Evolutionary conservation across 2,329 filamentous ascomycete species (phyloP), one percentile per base, ranked within the genome.

Genomic region (Scedosporium minutisporum): DNA sequence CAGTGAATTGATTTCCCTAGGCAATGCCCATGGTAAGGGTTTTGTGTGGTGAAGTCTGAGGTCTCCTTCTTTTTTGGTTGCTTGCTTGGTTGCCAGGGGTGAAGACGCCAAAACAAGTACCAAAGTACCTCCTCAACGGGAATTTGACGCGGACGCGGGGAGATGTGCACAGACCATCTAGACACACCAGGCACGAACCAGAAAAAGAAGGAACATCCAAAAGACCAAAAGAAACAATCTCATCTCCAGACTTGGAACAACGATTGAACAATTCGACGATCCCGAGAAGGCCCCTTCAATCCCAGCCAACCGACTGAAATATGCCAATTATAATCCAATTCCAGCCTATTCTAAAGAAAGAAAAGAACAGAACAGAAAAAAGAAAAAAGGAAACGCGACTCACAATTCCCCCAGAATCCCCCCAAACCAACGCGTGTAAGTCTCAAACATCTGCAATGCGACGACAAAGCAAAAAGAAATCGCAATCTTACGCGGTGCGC

Each of bases 331-430:
- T 12, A 38, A 38, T 33, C 29, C 29, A 33, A 33, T 33, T 33
- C 33, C 48, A 60, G 53, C 48, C 51, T 27, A 59, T 21, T 21
- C 27, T n/a, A 27, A 25, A 12, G 44, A 48, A 3, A 38, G 38
- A 38, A 60, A 23, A 55, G 41, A 1, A 44, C 9, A 33, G 38
- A 14, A 60, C 10, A 41, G 27, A 60, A 60, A 51, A 29, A 42
- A 29, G 42, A 57, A 38, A 60, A 57, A 63, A 41, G 55, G 58
- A 53, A 38, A 42, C 38, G 38, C 21, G 23, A 60, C 58, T 58
- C 33, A 41, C 57, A 58, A 48, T 48, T n/a, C 16, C 16, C 18
- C 7, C 21, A 23, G n/a, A 48, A 18, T n/a, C 7, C 44, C 16
- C 44, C 44, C 44, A 48, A 48, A 23, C 44, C 44, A 18, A 16